Evolutionary conservation across 2,329 filamentous ascomycete species (phyloP), one percentile per base, ranked within the genome.

Genomic region (Teratosphaeria epicoccoides): DNA sequence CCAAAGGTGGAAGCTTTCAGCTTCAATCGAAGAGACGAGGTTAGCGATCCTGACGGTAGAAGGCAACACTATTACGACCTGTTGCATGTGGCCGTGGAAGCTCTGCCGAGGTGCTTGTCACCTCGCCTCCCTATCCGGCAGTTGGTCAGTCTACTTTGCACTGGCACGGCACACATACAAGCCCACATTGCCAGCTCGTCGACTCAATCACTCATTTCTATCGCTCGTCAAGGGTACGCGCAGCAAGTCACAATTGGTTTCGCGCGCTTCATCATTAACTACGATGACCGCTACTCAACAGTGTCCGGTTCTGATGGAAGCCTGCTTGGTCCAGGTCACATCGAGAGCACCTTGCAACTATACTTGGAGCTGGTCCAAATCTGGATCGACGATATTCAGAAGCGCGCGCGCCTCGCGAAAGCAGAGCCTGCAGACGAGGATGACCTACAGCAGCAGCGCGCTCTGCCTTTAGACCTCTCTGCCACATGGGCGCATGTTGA

Each of bases 241-340:
- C 89, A 98, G 60, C 87, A 93, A 67, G 93, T 98, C 2, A 95
- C 90, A 0, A 95, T 94, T 70, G 91, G 93, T 0, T 98, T 98
- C 70, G 88, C 93, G 33, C 80, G 90, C 24, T 98, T 97, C 70
- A 98, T 98, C 49, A 98, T 98, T 73, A 95, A 93, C 60, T 98
- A 97, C 66, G 94, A 98, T 67, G 90, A 95, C 59, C 83, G 90
- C 23, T 98, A 98, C 68, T 88, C 91, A 1, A 97, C 93, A 26
- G 96, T 97, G 83, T 95, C 90, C 9, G 46, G 22, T 12, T 12
- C 23, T 7, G 93, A 98, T 63, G 93, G 94, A 26, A 93, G 93
- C 2, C 93, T 98, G 84, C 81, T 98, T 23, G 93, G 91, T 0
- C 84, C 88, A 28, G 87, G 85, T 4, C 93, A 98, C 63, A 96